Percentiles rank a stretch among this genome's conserved stretches.
phyloP scores from a whole-genome alignment of 2,329 filamentous ascomycete genomes.

The Monilinia aucupariae region DNA sequence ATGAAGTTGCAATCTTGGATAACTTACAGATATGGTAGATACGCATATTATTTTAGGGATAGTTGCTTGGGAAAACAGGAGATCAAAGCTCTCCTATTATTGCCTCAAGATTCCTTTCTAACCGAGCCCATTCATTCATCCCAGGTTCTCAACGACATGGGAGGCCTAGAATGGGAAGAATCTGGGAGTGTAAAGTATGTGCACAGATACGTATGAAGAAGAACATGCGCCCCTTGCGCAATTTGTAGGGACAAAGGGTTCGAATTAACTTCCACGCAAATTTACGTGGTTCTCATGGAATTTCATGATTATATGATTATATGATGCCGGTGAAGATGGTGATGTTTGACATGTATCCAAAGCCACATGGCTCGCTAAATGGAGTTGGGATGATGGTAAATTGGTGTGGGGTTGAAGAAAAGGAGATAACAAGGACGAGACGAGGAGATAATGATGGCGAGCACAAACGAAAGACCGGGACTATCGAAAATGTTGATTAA shows the following conservation, averaged over 20 bases:
- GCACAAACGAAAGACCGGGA: neutral
- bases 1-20: conserved; percentile 9
- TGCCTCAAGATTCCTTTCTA: neutral
- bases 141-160: neutral
- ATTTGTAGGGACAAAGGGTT: neutral
- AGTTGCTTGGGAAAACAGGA: neutral
- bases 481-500: conserved; percentile 18
- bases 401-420: conserved; percentile 1
- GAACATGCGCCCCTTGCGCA: neutral
- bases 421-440: neutral
- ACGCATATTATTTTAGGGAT: neutral
- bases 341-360: neutral
- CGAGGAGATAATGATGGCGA: neutral
- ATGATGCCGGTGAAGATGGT: neutral
- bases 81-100: neutral
- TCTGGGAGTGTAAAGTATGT: conserved; percentile 10
- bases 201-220: neutral
- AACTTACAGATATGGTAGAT: neutral
- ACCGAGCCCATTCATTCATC: neutral
- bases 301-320: neutral
- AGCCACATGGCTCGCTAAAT: conserved; percentile 10
- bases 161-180: neutral
- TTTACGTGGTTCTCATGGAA: neutral
- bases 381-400: neutral
- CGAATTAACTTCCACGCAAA: neutral